Evolutionary conservation across 2,329 filamentous ascomycete species (phyloP), one percentile per base, ranked within the genome.

Genomic region (Aspergillus latus): DNA sequence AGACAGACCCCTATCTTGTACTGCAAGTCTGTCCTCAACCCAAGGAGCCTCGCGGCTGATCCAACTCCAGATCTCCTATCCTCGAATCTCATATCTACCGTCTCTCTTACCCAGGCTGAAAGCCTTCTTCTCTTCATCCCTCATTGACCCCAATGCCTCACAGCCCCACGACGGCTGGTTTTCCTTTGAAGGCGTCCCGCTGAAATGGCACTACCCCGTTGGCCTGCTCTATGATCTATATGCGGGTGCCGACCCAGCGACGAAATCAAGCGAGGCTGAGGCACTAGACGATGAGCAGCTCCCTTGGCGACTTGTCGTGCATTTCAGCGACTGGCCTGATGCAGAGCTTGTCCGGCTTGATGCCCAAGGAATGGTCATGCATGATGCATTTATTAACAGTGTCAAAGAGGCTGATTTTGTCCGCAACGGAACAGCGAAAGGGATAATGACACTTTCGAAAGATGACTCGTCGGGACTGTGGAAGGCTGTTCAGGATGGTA

Each of bases 381-480:
- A 85, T 58, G 87, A 89, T 68, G 79, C 84, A 0, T 89, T 84
- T 66, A 85, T 87, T 52, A 88, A 89, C 62, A 84, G 80, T 51
- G 86, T 89, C 59, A 89, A 89, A 69, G 87, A 89, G 80, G 92
- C 92, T 30, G 92, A 96, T 73, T 96, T 92, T 64, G 79, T 96
- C 49, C 85, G 92, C 50, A 93, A 94, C 64, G 91, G 92, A 44
- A 94, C 89, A 52, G 91, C 90, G 13, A 92, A 93, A 70, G 88
- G 89, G 59, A 92, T 96, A 67, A 96, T 96, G 90, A 88, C 86
- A 52, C 78, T 97, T 67, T 91, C 88, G 59, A 92, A 92, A 71
- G 86, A 89, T 45, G 87, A 96, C 71, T 94, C 90, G 11, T 90
- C 87, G 6, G 84, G 88, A 32, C 80, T 97, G 34, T 97, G 92